Evolutionary conservation across 495 filamentous ascomycete genomes (phyloP).

Genomic region (Alectoria sarmentosa): DNA sequence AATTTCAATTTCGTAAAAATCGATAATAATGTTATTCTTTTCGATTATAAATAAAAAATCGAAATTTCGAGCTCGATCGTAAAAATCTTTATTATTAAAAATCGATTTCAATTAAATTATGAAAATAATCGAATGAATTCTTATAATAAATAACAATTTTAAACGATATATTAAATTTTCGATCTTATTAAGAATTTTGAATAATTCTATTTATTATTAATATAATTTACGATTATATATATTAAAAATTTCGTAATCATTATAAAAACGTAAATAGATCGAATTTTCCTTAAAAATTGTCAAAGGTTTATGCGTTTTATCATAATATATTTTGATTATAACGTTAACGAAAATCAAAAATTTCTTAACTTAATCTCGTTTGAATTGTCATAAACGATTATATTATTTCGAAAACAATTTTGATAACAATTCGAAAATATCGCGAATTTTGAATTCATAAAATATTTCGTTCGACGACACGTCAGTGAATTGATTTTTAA

Average conservation of each 20-base stretch:
- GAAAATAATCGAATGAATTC: neutral
- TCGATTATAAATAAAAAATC: too few relatives aligned
- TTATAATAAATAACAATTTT: neutral
- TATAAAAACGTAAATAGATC: neutral
- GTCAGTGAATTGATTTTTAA: neutral
- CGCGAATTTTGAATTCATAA: too few relatives aligned
- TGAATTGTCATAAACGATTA: neutral
- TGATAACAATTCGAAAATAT: too few relatives aligned
- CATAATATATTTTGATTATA: neutral
- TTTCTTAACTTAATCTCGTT: neutral
- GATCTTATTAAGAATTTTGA: slow-evolving; percentile 1
- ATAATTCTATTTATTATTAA: neutral
- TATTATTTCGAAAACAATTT: neutral
- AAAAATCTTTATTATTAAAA: too few relatives aligned
- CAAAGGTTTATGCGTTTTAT: neutral
- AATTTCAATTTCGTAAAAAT: too few relatives aligned
- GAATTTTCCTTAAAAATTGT: neutral
- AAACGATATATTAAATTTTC: neutral
- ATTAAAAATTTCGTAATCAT: neutral
- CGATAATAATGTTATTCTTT: too few relatives aligned
- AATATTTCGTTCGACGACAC: too few relatives aligned
- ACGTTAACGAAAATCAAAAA: neutral
- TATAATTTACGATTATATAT: neutral
- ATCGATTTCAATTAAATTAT: too few relatives aligned
- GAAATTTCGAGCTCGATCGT: too few relatives aligned